Conservation (phyloP, 495 filamentous ascomycete genomes). For the Apodospora peruviana region DNA sequence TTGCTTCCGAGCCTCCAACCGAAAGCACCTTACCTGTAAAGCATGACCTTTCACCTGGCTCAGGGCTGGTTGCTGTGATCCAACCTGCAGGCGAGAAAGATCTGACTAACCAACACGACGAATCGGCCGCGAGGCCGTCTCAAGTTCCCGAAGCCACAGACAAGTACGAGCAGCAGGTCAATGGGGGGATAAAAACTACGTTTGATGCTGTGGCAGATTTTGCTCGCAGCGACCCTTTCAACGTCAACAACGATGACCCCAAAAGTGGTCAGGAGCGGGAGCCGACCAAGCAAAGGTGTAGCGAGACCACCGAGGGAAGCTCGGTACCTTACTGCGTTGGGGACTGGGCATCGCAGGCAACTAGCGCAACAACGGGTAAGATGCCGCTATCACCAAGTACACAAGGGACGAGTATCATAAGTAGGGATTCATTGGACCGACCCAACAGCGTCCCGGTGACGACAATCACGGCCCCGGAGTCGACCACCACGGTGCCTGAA, state of each 20-base stretch:
- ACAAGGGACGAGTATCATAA: constrained; percentile 52
- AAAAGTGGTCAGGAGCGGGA: constrained; percentile 22
- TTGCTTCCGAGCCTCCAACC: constrained; percentile 19
- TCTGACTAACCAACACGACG: constrained; percentile 2
- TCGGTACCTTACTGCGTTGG: constrained; percentile 40
- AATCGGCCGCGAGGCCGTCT: constrained; percentile 6
- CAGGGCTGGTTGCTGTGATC: constrained; percentile 5
- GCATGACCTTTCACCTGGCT: background rate
- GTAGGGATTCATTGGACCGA: constrained; percentile 42
- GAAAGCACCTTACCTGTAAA: constrained; percentile 3
- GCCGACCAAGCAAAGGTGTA: constrained; percentile 39
- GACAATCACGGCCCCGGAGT: constrained; percentile 33
- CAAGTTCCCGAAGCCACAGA: constrained; percentile 8
- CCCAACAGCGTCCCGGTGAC: constrained; percentile 34
- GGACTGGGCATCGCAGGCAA: constrained; percentile 50
- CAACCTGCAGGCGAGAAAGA: background rate
- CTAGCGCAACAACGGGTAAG: constrained; percentile 50
- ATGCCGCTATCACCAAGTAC: constrained; percentile 55
- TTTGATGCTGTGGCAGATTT: constrained; percentile 32
- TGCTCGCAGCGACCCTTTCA: constrained; percentile 29
- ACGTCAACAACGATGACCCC: constrained; percentile 18
- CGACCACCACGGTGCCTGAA: constrained; percentile 19
- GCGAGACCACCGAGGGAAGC: constrained; percentile 49
- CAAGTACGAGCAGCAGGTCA: constrained; percentile 28
- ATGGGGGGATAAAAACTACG: constrained; percentile 30